These are phyloP conservation scores for Claviceps pusilla DNA, from an alignment of 2,329 filamentous ascomycete species.

Conservation along the genomic window DNA sequence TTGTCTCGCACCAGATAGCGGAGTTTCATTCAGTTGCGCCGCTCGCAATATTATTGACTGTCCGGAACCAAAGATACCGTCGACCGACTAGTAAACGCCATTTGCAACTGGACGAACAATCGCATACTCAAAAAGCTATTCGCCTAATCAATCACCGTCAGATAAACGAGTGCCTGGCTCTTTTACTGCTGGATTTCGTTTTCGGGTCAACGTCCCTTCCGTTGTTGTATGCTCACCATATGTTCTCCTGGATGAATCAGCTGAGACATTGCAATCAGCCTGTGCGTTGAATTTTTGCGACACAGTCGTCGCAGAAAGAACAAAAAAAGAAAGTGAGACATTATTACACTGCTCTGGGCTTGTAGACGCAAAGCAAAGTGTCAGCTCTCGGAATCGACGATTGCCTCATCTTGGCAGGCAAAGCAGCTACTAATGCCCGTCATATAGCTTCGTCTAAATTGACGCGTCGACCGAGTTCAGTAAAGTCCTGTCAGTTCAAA, in stretches of 20 bases:
- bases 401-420: background rate
- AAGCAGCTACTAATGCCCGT: background rate
- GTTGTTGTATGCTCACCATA: background rate
- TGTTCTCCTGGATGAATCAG: background rate
- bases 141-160: background rate
- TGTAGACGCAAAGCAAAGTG: background rate
- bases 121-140: background rate
- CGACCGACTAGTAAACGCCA: background rate
- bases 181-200: background rate
- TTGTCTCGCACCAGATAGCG: background rate
- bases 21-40: background rate
- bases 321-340: background rate
- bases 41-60: background rate
- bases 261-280: conserved; percentile 1
- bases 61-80: background rate
- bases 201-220: background rate
- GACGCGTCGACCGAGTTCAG: background rate
- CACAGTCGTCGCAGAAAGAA: background rate
- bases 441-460: background rate
- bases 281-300: background rate
- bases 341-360: background rate
- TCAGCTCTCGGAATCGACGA: background rate
- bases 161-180: background rate
- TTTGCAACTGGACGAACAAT: background rate
- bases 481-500: background rate